phyloP scores from a whole-genome alignment of 2,329 filamentous ascomycete genomes.

The Triangularia verruculosa region DNA sequence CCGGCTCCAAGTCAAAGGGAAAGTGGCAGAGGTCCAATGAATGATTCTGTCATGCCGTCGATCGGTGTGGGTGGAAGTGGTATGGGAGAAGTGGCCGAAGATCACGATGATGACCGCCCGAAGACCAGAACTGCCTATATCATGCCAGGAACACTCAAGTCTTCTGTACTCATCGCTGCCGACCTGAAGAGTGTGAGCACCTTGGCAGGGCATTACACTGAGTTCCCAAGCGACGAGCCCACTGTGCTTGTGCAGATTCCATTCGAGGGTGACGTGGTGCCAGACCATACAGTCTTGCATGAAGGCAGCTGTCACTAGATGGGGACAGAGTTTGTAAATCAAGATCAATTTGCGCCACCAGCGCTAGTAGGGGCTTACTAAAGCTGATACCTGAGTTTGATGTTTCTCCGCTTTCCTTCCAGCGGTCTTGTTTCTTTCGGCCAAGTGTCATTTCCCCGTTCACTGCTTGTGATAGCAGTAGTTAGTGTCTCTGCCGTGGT shows the following conservation, averaged over 20 bases:
- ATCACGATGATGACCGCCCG: constrained; percentile 8
- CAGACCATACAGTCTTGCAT: constrained; percentile 31
- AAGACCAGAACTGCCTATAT: constrained; percentile 29
- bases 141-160: constrained; percentile 32
- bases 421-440: no score
- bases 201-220: constrained; percentile 33
- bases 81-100: neutral
- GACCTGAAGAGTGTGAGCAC: constrained; percentile 31
- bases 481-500: neutral
- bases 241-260: constrained; percentile 35
- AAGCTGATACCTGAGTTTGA: no score
- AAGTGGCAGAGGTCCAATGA: neutral
- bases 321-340: neutral
- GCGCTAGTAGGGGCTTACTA: no score
- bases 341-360: neutral
- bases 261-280: constrained; percentile 28
- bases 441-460: neutral
- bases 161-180: constrained; percentile 34
- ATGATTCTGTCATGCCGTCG: constrained; percentile 14
- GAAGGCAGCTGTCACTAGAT: constrained; percentile 30
- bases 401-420: no score
- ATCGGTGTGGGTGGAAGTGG: neutral
- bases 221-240: constrained; percentile 35
- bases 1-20: constrained; percentile 22
- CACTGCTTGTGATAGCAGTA: neutral